Conservation (phyloP, 306 rosid genomes). For the Quercus alba region DNA sequence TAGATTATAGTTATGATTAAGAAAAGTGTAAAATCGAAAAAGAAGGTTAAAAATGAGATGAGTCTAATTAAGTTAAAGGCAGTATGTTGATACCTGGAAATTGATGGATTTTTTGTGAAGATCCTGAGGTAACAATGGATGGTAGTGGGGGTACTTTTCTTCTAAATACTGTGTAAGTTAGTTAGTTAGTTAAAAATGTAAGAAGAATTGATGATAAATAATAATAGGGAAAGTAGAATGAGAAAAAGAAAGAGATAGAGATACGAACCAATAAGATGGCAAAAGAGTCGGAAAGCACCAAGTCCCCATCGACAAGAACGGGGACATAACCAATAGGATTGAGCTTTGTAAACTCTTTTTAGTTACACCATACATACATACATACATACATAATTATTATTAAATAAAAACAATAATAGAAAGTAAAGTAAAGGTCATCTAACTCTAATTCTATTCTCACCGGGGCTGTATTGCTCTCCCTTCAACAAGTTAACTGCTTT, state of each 20-base stretch:
- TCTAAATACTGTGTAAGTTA: conserved; percentile 59
- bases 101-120: conserved; percentile 56
- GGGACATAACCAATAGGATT: conserved; percentile 76
- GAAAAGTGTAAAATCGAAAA: too few species aligned
- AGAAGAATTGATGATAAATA: too few species aligned
- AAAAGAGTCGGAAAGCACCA: conserved; percentile 56
- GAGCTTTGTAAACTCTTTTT: conserved; percentile 50
- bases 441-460: conserved; percentile 8
- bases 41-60: too few species aligned
- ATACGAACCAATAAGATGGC: conserved; percentile 63
- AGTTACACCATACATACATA: neutral
- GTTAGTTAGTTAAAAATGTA: too few species aligned
- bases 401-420: too few species aligned
- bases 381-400: too few species aligned
- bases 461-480: conserved; percentile 53
- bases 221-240: neutral
- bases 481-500: conserved; percentile 50
- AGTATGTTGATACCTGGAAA: conserved; percentile 50
- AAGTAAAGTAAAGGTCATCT: neutral
- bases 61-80: neutral
- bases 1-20: too few species aligned
- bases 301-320: conserved; percentile 54
- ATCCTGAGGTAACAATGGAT: conserved; percentile 68
- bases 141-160: conserved; percentile 69
- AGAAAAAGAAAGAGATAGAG: neutral